Evolutionary conservation across 2,329 filamentous ascomycete species (phyloP), one percentile per base, ranked within the genome.

Genomic region (Penicillium fuscoglaucum): DNA sequence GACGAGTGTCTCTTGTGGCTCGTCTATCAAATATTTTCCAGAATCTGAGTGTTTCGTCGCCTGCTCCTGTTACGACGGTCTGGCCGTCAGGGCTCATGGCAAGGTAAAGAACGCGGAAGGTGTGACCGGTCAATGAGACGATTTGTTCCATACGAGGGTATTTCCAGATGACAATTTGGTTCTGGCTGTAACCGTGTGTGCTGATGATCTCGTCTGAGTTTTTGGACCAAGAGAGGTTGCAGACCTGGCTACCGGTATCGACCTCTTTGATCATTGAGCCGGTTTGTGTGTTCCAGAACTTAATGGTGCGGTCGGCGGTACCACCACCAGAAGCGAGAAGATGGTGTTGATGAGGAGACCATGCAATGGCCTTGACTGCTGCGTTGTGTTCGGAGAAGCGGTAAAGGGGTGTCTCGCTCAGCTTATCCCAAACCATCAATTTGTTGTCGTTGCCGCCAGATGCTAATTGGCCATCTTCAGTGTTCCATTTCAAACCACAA

Each of bases 111-210:
- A 99, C 95, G 70, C 95, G 89, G 76, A 96, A 98, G 1, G 95
- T 99, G 74, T 99, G 95, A 0, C 95, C 95, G 0, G 95, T 99
- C 46, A 99, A 81, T 66, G 91, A 96, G 41, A 91, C 93, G 9
- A 99, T 92, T 74, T 98, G 95, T 49, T 91, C 91, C 95, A 99
- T 98, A 66, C 89, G 93, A 1, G 95, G 95, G 72, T 99, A 99
- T 72, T 99, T 99, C 95, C 95, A 99, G 55, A 99, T 91, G 39
- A 98, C 93, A 68, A 99, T 97, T 75, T 98, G 95, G 74, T 99
- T 97, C 72, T 99, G 95, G 66, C 89, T 93, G 79, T 97, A 99
- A 7, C 95, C 95, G 72, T 99, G 95, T 1, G 95, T 99, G 51
- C 90, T 93, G 55, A 99, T 93, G 58, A 99, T 92, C 76, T 99